Evolutionary conservation across 2,329 filamentous ascomycete genomes (phyloP).

Genomic region (Alternaria longipes): DNA sequence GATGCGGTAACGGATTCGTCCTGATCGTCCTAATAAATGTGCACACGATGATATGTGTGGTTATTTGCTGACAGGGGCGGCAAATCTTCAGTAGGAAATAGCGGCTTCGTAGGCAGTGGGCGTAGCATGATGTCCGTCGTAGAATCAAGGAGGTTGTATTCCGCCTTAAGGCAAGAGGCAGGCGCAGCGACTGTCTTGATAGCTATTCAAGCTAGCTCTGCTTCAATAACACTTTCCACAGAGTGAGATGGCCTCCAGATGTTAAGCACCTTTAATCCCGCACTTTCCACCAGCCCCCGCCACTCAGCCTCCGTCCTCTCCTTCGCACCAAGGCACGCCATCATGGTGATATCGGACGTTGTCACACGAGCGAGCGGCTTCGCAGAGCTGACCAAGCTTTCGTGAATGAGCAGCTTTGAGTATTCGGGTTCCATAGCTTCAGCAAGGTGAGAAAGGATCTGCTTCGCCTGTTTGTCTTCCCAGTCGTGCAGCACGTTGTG

Average conservation of each 20-base stretch:
- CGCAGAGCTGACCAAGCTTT: conserved; percentile 3
- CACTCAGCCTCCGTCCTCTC: conserved; percentile 14
- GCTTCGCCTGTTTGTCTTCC: conserved; percentile 5
- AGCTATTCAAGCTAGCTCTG: neutral
- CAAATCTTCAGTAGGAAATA: too few relatives aligned
- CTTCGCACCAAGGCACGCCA: conserved; percentile 12
- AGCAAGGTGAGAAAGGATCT: conserved; percentile 7
- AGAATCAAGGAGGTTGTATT: too few relatives aligned
- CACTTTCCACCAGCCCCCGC: conserved; percentile 5
- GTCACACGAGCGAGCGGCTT: conserved; percentile 14
- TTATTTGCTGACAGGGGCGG: fast-evolving
- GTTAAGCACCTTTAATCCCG: conserved; percentile 7
- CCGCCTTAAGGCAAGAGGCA: too few relatives aligned
- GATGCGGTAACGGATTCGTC: fast-evolving
- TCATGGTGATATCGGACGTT: conserved; percentile 14
- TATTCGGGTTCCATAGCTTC: conserved; percentile 6
- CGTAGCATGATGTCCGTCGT: too few relatives aligned
- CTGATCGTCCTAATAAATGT: too few relatives aligned
- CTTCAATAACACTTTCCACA: conserved; percentile 2
- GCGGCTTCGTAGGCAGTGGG: too few relatives aligned
- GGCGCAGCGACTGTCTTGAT: too few relatives aligned
- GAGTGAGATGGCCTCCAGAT: conserved; percentile 1
- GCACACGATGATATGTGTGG: too few relatives aligned
- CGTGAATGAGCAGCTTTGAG: conserved; percentile 6
- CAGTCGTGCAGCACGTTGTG: conserved; percentile 12